phyloP scores from a whole-genome alignment of 495 filamentous ascomycete species.

The Daldinia childiae region DNA sequence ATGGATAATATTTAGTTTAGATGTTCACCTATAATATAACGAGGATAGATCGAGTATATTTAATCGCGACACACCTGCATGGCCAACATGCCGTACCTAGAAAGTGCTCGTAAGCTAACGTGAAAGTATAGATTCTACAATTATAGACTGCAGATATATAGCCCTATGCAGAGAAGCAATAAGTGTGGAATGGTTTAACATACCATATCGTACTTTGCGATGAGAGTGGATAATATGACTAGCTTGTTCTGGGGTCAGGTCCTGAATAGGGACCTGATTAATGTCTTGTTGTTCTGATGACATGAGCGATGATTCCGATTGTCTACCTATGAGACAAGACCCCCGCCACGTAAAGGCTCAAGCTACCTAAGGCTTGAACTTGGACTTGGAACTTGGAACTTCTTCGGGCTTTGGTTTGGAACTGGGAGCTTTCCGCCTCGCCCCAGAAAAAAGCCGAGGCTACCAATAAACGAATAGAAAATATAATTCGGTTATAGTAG shows the following conservation, averaged over 20 bases:
- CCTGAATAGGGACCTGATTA: constrained; percentile 54
- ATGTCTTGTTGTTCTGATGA: constrained; percentile 47
- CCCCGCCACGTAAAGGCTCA: constrained; percentile 35
- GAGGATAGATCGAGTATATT: not conserved
- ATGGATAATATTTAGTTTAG: constrained; percentile 31
- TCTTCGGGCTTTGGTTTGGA: constrained; percentile 7
- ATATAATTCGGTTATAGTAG: constrained; percentile 10
- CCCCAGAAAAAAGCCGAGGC: constrained; percentile 24
- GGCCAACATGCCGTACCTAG: constrained; percentile 74
- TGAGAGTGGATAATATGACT: constrained; percentile 68
- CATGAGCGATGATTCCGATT: constrained; percentile 33
- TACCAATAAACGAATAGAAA: constrained; percentile 33
- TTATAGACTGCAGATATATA: not conserved
- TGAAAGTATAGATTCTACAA: not conserved
- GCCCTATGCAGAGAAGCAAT: constrained; percentile 1
- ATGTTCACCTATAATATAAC: not conserved
- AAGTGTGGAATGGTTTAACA: constrained; percentile 35
- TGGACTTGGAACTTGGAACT: constrained; percentile 19
- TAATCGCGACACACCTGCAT: constrained; percentile 51
- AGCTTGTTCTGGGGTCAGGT: constrained; percentile 65
- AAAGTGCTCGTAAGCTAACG: constrained; percentile 35
- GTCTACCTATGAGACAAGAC: constrained; percentile 23
- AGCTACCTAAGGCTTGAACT: not conserved
- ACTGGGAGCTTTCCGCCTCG: constrained; percentile 23
- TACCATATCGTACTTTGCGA: constrained; percentile 68